These are phyloP conservation scores for Pneumocystis wakefieldiae DNA, from an alignment of 1,139 yeast genomes.

Conservation along the genomic window DNA sequence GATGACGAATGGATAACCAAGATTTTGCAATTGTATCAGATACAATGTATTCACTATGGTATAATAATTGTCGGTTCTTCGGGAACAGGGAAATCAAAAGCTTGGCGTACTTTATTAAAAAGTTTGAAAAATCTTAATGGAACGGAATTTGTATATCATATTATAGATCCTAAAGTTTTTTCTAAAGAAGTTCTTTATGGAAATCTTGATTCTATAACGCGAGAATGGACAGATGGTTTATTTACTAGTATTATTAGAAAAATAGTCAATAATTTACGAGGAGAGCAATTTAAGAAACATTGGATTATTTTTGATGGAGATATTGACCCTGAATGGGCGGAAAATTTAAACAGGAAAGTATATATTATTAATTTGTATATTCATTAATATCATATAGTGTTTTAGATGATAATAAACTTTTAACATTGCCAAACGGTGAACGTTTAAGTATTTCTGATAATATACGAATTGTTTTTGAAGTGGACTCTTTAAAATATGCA, in stretches of 20 bases:
- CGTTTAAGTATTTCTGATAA: constrained; percentile 52
- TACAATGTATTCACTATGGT: constrained; percentile 61
- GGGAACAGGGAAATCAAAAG: constrained; percentile 58
- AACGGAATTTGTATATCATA: constrained; percentile 30
- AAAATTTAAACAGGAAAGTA: constrained; percentile 47
- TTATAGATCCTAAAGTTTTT: constrained; percentile 63
- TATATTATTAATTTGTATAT: neutral
- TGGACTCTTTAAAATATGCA: constrained; percentile 46
- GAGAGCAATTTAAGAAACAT: constrained; percentile 38
- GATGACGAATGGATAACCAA: constrained; percentile 39
- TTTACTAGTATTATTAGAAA: constrained; percentile 55
- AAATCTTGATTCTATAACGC: constrained; percentile 50
- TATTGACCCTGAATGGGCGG: constrained; percentile 90
- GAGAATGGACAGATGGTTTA: constrained; percentile 90
- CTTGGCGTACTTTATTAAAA: constrained; percentile 36
- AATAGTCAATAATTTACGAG: constrained; percentile 42
- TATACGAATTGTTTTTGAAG: constrained; percentile 61
- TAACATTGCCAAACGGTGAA: constrained; percentile 86
- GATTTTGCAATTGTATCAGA: constrained; percentile 45
- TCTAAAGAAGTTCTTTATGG: constrained; percentile 60
- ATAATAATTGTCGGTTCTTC: constrained; percentile 66
- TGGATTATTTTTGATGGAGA: constrained; percentile 92
- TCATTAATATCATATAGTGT: constrained; percentile 31
- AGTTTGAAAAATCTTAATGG: constrained; percentile 30
- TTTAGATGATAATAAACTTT: constrained; percentile 66